These are phyloP conservation scores for Filobasidium wieringae DNA, from an alignment of 768 basidiomycete genomes.

Conservation along the genomic window DNA sequence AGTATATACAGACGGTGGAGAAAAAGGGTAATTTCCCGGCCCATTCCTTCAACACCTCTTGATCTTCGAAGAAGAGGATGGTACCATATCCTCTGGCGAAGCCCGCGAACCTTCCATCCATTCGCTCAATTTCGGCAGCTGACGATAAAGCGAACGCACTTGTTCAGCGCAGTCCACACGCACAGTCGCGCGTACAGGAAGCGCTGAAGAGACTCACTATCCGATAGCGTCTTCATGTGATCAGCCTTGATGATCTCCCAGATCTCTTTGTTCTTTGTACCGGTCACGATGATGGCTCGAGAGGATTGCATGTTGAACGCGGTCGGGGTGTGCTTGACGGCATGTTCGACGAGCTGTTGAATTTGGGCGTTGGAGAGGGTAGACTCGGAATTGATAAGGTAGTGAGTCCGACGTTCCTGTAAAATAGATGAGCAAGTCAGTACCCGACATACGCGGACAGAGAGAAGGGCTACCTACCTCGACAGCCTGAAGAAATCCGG, in stretches of 20 bases:
- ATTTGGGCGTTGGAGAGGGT: slow-evolving; percentile 32
- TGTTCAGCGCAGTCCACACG: too few species aligned
- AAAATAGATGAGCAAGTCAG: slow-evolving; percentile 30
- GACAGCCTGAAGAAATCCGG: too few species aligned
- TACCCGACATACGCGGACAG: too few species aligned
- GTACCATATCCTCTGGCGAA: slow-evolving; percentile 37
- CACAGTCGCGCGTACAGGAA: too few species aligned
- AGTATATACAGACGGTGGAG: too few species aligned
- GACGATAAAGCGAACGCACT: slow-evolving; percentile 11
- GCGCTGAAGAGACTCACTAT: too few species aligned
- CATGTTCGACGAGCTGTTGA: slow-evolving; percentile 30
- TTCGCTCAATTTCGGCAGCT: slow-evolving; percentile 9
- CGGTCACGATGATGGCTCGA: slow-evolving; percentile 35
- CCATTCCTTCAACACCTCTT: slow-evolving; percentile 28
- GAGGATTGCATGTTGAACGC: slow-evolving; percentile 39
- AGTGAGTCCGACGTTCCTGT: slow-evolving; percentile 36
- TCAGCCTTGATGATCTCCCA: slow-evolving; percentile 28
- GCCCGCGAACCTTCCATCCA: slow-evolving; percentile 21
- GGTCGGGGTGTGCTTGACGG: slow-evolving; percentile 36
- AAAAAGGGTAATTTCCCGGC: slow-evolving; percentile 25
- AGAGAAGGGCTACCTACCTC: too few species aligned
- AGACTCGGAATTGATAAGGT: slow-evolving; percentile 29
- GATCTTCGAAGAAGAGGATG: slow-evolving; percentile 39
- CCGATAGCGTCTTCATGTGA: too few species aligned
- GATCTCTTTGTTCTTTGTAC: slow-evolving; percentile 25